Conservation (phyloP, 345 rosid genomes). For the Gossypium bickii region DNA sequence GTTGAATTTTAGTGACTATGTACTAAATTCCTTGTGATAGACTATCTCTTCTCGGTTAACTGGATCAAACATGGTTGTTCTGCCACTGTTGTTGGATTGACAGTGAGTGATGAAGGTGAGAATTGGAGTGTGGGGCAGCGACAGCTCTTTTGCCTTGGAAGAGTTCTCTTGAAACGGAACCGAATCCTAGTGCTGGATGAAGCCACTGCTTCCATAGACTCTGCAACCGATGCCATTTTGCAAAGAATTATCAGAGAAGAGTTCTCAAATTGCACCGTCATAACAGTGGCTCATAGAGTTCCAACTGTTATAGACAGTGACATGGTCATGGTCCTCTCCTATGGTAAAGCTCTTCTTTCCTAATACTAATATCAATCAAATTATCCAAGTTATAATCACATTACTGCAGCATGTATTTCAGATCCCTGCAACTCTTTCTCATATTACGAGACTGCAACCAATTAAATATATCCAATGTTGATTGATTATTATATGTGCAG, state of each 20-base stretch:
- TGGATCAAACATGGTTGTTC: not conserved
- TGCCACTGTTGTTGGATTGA: not conserved
- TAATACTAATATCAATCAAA: not conserved
- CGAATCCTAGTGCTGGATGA: constrained; percentile 61
- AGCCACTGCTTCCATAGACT: constrained; percentile 71
- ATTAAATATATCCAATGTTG: not conserved
- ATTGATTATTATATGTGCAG: constrained; percentile 25
- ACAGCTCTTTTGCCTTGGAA: constrained; percentile 72
- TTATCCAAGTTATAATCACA: not conserved
- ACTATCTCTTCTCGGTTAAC: not conserved
- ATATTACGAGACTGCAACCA: not conserved
- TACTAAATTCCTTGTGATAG: not conserved
- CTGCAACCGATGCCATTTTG: constrained; percentile 61
- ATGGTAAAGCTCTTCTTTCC: constrained; percentile 34
- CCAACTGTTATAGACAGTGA: constrained; percentile 72
- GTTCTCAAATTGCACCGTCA: constrained; percentile 56
- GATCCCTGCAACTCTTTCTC: not conserved
- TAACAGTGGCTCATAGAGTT: constrained; percentile 74
- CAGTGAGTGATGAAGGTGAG: constrained; percentile 80
- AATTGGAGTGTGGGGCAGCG: constrained; percentile 83
- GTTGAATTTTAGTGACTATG: not conserved
- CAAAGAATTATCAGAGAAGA: constrained; percentile 66
- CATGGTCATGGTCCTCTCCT: constrained; percentile 83
- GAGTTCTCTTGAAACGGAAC: constrained; percentile 62
- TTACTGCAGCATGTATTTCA: not conserved